These are phyloP conservation scores for Spirogloea muscicola DNA, from an alignment of 139 green algal species.

Conservation along the genomic window DNA sequence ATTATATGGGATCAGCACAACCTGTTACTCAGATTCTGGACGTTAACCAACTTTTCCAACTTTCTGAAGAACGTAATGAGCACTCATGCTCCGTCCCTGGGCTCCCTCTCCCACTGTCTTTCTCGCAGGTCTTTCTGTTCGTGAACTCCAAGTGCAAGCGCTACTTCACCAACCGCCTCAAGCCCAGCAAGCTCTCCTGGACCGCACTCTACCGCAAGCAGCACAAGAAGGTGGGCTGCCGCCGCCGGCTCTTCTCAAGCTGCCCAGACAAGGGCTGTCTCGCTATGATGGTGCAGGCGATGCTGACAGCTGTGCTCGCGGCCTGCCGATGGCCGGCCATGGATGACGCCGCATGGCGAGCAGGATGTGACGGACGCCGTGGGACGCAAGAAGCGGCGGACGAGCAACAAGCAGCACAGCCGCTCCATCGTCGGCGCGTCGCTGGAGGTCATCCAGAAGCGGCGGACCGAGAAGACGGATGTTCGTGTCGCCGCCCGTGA, in stretches of 20 bases:
- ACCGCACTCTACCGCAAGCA: conserved; percentile 88
- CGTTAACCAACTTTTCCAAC: too few species aligned
- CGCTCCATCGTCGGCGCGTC: conserved; percentile 80
- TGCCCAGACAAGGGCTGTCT: too few species aligned
- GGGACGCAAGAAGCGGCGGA: conserved; percentile 65
- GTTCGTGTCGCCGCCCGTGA: conserved; percentile 83
- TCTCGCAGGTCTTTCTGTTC: conserved; percentile 86
- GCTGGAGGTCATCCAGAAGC: conserved; percentile 93
- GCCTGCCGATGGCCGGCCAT: too few species aligned
- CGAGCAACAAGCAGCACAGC: conserved; percentile 56
- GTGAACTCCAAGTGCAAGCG: conserved; percentile 89
- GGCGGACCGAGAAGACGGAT: conserved; percentile 62
- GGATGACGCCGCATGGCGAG: neutral
- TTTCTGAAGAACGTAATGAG: too few species aligned
- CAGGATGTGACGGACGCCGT: neutral
- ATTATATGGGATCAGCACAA: too few species aligned
- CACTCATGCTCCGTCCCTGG: too few species aligned
- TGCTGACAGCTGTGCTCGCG: too few species aligned
- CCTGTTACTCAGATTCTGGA: too few species aligned
- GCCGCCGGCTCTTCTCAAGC: neutral
- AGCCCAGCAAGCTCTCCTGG: conserved; percentile 96
- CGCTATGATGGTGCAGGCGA: too few species aligned
- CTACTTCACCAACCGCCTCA: conserved; percentile 84
- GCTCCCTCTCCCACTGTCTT: neutral
- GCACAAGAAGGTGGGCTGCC: conserved; percentile 95